Base-by-base conservation (phyloP, 768 basidiomycete genomes). In the Auriculariales sp. region DNA sequence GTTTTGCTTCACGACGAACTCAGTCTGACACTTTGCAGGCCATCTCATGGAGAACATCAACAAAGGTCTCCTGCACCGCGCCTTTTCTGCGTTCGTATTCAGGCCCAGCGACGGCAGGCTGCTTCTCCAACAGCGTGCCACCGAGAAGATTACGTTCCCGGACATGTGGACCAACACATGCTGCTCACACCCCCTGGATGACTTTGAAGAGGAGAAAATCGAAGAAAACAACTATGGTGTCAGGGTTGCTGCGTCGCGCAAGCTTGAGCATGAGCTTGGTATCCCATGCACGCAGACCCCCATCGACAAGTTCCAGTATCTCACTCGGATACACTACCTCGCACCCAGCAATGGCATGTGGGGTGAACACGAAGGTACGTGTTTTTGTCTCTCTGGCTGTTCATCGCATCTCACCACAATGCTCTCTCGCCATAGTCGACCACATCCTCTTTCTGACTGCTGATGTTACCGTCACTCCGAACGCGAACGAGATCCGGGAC, bases 121-220 rank as follows among this genome's bases (percentile, higher is more conserved):
- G 15, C 72, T 99, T 25, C 74, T 99, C 39, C 95, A 99, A 63
- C 90, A 91, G 64, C 79, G 95, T 31, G 95, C 95, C 17, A 72
- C 81, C n/a, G 92, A 94, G 69, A 99, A 99, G 72, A 99, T 99
- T 61, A 99, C 95, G 5, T 99, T 99, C 70, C 95, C 95, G 4
- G 76, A 88, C 58, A 92, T 97, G 92, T 99, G 95, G 95, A 99
- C 95, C 28, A 99, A 99, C 66, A 98, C 95, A 6, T 99, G 95
- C 64, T 99, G 94, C 68, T 92, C 89, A 22, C 94, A 99, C 62
- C 94, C 94, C 15, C 72, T 99, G 46, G 81, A 88, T 57, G 95
- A 98, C 66, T 88, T 91, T 56, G 83, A 82, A 53, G 75, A 78
- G 55, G 83, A 91, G 67, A 89, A 82, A 68, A 63, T 79, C 6